phyloP scores from a whole-genome alignment of 371 early-diverging fungal species.

The Circinella minor region DNA sequence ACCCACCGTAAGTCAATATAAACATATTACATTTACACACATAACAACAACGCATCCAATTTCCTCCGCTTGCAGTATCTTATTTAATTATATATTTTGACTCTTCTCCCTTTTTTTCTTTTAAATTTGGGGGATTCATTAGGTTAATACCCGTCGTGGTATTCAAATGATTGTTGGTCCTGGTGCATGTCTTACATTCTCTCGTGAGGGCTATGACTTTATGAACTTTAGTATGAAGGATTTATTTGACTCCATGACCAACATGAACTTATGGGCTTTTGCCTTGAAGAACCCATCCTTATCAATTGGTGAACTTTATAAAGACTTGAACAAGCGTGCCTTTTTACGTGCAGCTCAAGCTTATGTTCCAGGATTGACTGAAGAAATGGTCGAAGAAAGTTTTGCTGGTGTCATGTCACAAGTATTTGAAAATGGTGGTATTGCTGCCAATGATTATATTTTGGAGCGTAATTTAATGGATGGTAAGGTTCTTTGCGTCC shows the following conservation, averaged over 20 bases:
- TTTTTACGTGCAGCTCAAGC: slow-evolving; percentile 53
- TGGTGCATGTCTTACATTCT: slow-evolving; percentile 54
- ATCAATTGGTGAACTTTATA: slow-evolving; percentile 52
- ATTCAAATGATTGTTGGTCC: slow-evolving; percentile 57
- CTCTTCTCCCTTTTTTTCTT: too few relatives aligned
- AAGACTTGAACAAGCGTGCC: slow-evolving; percentile 52
- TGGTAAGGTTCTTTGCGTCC: slow-evolving; percentile 48
- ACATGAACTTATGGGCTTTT: slow-evolving; percentile 47
- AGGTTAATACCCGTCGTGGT: slow-evolving; percentile 49
- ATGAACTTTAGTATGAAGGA: slow-evolving; percentile 40
- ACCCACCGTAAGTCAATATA: slow-evolving; percentile 34
- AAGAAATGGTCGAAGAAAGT: slow-evolving; percentile 57
- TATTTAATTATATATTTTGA: too few relatives aligned
- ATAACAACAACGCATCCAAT: background rate
- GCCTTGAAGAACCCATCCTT: slow-evolving; percentile 51
- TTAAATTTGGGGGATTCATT: background rate
- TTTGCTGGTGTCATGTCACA: slow-evolving; percentile 58
- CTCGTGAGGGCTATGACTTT: slow-evolving; percentile 44
- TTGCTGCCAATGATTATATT: slow-evolving; percentile 54
- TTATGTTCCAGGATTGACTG: slow-evolving; percentile 51
- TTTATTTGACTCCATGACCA: slow-evolving; percentile 42
- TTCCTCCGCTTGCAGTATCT: background rate
- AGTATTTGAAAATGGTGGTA: slow-evolving; percentile 52
- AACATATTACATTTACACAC: too few relatives aligned
- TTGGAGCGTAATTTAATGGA: slow-evolving; percentile 54